Evolutionary conservation across 2,329 filamentous ascomycete species (phyloP), one percentile per base, ranked within the genome.

Genomic region (Cordyceps javanica): DNA sequence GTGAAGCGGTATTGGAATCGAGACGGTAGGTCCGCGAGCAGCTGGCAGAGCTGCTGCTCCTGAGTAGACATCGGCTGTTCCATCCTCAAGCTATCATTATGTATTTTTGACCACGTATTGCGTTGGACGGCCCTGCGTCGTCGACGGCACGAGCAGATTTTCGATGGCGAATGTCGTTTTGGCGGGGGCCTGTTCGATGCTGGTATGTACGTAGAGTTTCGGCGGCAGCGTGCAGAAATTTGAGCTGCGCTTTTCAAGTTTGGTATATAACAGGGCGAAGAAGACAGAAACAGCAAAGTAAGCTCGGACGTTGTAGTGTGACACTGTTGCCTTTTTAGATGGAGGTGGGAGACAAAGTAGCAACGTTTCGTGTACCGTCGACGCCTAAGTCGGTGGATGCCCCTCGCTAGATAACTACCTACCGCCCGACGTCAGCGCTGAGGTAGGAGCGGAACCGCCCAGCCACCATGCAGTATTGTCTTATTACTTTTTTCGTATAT

Each of bases 41-140:
- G 85, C 71, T 89, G 83, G 71, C 89, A 92, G 74, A 97, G 89
- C 77, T 88, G 86, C 75, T 82, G 86, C 80, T 96, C 91, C 70
- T 85, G 83, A 19, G 82, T 85, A 62, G 82, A 81, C 76, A 85
- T 79, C 55, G 72, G 62, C 61, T 73, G 66, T 62, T 81, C 79
- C 82, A 85, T 85, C 26, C 19, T 71, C 64, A 69, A 45, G 36
- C 26, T 44, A 45, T 46, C 57, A 59, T 59, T 48, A 50, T 59
- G 57, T 49, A 13, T 5, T 25, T n/a, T 41, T 10, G 41, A 7
- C 25, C 42, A 42, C n/a, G 7, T 32, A 19, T 9, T 19, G 45
- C 10, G 36, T 30, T n/a, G n/a, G 14, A 2, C 19, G 23, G 23
- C 21, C 38, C 25, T 50, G 38, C 9, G 19, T 44, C 44, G 38